Evolutionary conservation across 805 yeast genomes (phyloP), one percentile per base, ranked within the genome.

Genomic region (Zygotorulaspora florentina): DNA sequence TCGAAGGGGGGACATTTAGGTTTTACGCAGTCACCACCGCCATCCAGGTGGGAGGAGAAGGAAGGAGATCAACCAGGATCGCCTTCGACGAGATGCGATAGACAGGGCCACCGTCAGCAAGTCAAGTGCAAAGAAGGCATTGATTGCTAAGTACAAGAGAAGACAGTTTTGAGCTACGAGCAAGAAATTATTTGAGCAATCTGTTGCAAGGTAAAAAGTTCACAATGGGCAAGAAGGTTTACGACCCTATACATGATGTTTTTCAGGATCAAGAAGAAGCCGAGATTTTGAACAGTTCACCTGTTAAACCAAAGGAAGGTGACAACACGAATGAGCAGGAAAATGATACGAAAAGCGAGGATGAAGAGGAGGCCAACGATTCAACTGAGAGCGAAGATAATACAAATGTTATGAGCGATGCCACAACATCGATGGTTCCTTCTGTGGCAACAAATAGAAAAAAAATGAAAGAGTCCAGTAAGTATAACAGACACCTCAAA

Each of bases 401-500:
- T 28, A 43, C 43, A 2, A 48, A 48, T 26, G 45, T 40, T 27
- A 13, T 42, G n/a, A 25, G 27, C 12, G 37, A 39, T 25, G 35
- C 25, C n/a, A 40, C 36, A 15, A 40, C 45, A n/a, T 47, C 52
- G 2, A 40, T 41, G 29, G 53, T 48, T 8, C 51, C 55, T 13
- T 48, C 51, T 3, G 48, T 50, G 31, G 48, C 49, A 6, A 46
- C 49, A 12, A 41, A 33, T 30, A 56, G 42, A 38, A 48, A 52
- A 44, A 57, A 47, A 39, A 41, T 47, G 45, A 51, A 55, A 39
- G 61, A 57, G 35, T 57, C 59, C 9, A 57, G 60, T 39, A 53
- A 55, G 42, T 57, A 57, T 36, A 47, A 51, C 33, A 54, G 86
- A 37, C 89, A 83, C 64, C 65, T 91, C 55, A 91, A 91, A 66